Evolutionary conservation across 2,329 filamentous ascomycete species (phyloP).

Genomic region (Aspergillus niger): DNA sequence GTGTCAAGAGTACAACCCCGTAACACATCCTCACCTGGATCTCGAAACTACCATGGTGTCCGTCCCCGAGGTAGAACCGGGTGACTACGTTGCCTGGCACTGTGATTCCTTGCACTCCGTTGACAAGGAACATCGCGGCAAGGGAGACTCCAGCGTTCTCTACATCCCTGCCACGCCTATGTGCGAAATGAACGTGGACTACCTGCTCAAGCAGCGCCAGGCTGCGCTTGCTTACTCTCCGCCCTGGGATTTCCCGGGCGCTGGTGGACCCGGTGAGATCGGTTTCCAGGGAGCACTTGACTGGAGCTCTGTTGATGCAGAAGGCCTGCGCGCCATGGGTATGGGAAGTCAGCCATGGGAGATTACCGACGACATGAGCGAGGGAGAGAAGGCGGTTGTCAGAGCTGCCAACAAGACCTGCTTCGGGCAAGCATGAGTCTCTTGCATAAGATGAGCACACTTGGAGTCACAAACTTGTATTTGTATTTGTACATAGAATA

Average conservation of each 20-base stretch:
- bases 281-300: conserved; percentile 43
- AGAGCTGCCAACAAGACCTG: conserved; percentile 57
- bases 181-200: conserved; percentile 72
- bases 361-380: conserved; percentile 48
- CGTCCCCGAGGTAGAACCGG: conserved; percentile 67
- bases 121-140: conserved; percentile 73
- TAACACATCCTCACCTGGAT: conserved; percentile 69
- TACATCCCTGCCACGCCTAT: conserved; percentile 88
- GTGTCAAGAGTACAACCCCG: conserved; percentile 66
- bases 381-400: conserved; percentile 55
- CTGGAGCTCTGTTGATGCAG: conserved; percentile 44
- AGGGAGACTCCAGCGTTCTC: conserved; percentile 74
- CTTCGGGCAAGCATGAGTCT: conserved; percentile 38
- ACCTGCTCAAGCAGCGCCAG: conserved; percentile 69
- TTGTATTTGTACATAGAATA: background rate
- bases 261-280: conserved; percentile 44
- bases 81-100: conserved; percentile 78
- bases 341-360: conserved; percentile 54
- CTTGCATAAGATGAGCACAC: background rate
- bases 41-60: conserved; percentile 71
- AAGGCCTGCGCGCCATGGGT: conserved; percentile 59
- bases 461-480: too few relatives aligned
- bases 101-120: conserved; percentile 82
- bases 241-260: conserved; percentile 69
- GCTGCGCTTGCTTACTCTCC: conserved; percentile 69